Conservation (phyloP, 1,284 basidiomycete genomes). For the Fomitiporia mediterranea region DNA sequence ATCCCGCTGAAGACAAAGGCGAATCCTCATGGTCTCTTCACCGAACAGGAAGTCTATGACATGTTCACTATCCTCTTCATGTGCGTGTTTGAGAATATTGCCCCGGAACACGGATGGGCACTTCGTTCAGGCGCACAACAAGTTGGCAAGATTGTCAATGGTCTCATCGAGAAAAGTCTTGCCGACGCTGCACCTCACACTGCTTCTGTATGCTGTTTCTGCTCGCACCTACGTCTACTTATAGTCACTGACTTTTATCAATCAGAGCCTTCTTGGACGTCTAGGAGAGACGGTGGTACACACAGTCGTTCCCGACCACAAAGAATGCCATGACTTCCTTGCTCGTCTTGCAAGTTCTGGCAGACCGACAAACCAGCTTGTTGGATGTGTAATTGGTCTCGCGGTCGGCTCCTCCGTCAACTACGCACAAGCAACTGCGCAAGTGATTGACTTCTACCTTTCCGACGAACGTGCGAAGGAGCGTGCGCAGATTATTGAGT, state of each 20-base stretch:
- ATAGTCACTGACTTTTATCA: not conserved
- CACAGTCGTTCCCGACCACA: constrained; percentile 31
- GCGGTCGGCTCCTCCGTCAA: constrained; percentile 45
- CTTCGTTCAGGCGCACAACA: constrained; percentile 16
- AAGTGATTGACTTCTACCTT: constrained; percentile 27
- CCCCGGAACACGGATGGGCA: constrained; percentile 19
- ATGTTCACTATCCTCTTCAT: constrained; percentile 28
- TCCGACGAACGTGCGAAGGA: constrained; percentile 21
- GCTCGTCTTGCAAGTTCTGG: constrained; percentile 37
- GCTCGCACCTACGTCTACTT: constrained; percentile 20
- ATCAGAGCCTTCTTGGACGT: constrained; percentile 23
- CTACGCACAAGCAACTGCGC: constrained; percentile 35
- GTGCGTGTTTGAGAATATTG: constrained; percentile 23
- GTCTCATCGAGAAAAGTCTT: constrained; percentile 19
- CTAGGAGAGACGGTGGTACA: constrained; percentile 22
- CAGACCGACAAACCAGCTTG: constrained; percentile 38
- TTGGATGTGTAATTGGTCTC: constrained; percentile 44
- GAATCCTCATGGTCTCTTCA: constrained; percentile 30
- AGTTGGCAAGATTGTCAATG: constrained; percentile 19
- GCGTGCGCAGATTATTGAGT: constrained; percentile 30
- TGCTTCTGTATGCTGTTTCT: constrained; percentile 26
- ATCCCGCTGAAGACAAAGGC: constrained; percentile 34
- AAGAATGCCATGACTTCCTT: constrained; percentile 41
- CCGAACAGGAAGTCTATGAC: constrained; percentile 30
- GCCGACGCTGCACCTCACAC: constrained; percentile 19